phyloP scores from a whole-genome alignment of 2,329 filamentous ascomycete genomes.

The Aspergillus caelatus region DNA sequence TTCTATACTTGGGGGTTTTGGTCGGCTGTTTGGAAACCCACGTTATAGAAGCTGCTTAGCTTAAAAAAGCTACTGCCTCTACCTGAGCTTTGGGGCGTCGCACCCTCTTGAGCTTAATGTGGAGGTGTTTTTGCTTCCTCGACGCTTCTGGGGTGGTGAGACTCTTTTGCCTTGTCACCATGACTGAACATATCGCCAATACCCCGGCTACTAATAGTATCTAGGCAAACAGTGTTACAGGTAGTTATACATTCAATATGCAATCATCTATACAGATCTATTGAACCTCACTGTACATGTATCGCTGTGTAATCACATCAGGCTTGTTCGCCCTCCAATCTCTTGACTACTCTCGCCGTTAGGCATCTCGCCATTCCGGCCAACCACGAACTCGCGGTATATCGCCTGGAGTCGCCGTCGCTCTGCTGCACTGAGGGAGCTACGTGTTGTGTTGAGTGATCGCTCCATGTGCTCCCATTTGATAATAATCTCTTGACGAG shows the following conservation, averaged over 20 bases:
- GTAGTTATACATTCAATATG: background rate
- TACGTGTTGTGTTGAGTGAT: slow-evolving; percentile 74
- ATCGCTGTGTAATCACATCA: slow-evolving; percentile 67
- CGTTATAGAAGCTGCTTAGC: too few relatives aligned
- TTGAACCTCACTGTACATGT: slow-evolving; percentile 9
- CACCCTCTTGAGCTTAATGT: background rate
- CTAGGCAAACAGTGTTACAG: background rate
- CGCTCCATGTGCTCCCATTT: slow-evolving; percentile 80
- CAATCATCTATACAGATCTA: slow-evolving; percentile 12
- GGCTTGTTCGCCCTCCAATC: slow-evolving; percentile 85
- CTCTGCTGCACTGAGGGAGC: slow-evolving; percentile 82
- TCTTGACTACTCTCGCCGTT: slow-evolving; percentile 90
- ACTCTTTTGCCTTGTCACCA: background rate
- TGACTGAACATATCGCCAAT: background rate
- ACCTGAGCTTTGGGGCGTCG: too few relatives aligned
- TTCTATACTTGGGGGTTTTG: background rate
- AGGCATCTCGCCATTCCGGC: slow-evolving; percentile 91
- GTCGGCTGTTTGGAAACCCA: background rate
- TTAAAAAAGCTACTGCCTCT: too few relatives aligned
- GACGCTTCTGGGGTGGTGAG: background rate
- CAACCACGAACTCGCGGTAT: slow-evolving; percentile 90
- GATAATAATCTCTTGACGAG: slow-evolving; percentile 73
- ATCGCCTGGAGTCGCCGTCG: slow-evolving; percentile 73
- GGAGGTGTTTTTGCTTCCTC: background rate
- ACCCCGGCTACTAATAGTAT: background rate